phyloP scores from a whole-genome alignment of 495 filamentous ascomycete genomes.

The Penicillium atrosanguineum region DNA sequence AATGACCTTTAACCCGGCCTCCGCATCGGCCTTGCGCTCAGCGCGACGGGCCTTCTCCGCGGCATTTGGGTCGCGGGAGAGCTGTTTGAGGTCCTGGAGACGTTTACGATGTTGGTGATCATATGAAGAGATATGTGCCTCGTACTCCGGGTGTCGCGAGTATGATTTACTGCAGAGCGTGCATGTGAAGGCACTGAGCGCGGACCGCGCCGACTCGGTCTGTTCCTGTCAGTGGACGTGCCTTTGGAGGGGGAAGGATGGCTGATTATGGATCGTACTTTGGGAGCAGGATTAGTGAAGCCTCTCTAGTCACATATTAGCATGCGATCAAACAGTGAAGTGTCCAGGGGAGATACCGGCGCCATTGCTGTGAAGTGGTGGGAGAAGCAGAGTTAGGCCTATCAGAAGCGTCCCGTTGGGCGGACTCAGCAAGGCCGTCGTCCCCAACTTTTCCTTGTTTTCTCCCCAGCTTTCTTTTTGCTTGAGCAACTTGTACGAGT shows the following conservation, averaged over 20 bases:
- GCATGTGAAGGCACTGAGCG: conserved; percentile 85
- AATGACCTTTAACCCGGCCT: conserved; percentile 44
- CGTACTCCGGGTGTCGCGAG: conserved; percentile 58
- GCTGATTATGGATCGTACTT: conserved; percentile 25
- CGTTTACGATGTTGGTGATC: conserved; percentile 64
- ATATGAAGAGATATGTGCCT: conserved; percentile 60
- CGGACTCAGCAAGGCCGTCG: conserved; percentile 13
- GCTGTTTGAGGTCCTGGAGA: conserved; percentile 60
- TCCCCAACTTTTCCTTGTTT: conserved; percentile 20
- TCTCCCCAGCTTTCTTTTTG: background rate
- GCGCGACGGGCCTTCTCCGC: conserved; percentile 63
- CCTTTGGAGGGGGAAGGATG: background rate
- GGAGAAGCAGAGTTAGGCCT: conserved; percentile 2
- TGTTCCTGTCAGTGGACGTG: conserved; percentile 28
- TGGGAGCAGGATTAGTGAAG: conserved; percentile 52
- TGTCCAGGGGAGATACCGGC: conserved; percentile 3
- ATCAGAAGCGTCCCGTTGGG: conserved; percentile 15
- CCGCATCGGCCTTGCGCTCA: conserved; percentile 65
- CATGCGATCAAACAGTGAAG: background rate
- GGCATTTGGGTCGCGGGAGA: conserved; percentile 56
- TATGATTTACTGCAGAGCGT: conserved; percentile 61
- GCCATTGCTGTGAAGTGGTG: conserved; percentile 11
- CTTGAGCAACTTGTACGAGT: conserved; percentile 9
- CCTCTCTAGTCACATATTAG: conserved; percentile 29
- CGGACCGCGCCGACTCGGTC: conserved; percentile 84